Evolutionary conservation across 805 yeast species (phyloP), one percentile per base, ranked within the genome.

Genomic region (Candida wancherniae): DNA sequence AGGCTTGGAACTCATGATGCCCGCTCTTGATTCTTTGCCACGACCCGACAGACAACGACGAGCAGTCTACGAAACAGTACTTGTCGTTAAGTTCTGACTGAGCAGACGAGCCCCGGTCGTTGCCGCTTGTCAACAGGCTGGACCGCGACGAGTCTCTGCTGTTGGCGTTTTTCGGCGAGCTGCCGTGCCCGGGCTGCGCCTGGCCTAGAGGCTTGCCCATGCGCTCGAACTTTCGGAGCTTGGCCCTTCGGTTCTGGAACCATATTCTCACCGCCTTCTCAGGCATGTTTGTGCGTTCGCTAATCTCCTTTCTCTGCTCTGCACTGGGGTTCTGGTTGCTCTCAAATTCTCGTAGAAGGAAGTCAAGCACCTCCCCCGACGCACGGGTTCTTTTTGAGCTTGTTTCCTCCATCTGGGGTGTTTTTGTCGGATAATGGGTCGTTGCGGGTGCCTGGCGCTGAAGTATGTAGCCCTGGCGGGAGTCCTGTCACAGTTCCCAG

Each of bases 211-310:
- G 31, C 25, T 44, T 41, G 12, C 45, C 59, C 53, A 69, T 57
- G 35, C 78, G 69, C 45, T 77, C 83, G 47, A 73, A 56, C 55
- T 82, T 82, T 48, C 87, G 68, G 25, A 77, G 69, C 52, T 83
- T 84, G 13, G 92, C 92, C 40, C 97, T 63, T 46, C 88, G 65
- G 53, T 86, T 86, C 55, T 87, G 97, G 50, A 85, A 87, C 96
- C 96, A 87, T 24, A 87, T 87, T 33, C 95, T 69, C 2, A 87
- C 95, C 9, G 88, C 84, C 40, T 92, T 73, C 47, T 87, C 95
- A 9, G 87, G 75, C 84, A 86, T 80, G 12, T 80, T 83, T 1
- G 94, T 83, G 38, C 69, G 69, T 2, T 71, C 75, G 22, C 92
- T 77, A 22, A 87, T 76, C 18, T 67, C 71, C 48, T 79, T 79